Conservation (phyloP, 768 basidiomycete species). For the Paxillus involutus region DNA sequence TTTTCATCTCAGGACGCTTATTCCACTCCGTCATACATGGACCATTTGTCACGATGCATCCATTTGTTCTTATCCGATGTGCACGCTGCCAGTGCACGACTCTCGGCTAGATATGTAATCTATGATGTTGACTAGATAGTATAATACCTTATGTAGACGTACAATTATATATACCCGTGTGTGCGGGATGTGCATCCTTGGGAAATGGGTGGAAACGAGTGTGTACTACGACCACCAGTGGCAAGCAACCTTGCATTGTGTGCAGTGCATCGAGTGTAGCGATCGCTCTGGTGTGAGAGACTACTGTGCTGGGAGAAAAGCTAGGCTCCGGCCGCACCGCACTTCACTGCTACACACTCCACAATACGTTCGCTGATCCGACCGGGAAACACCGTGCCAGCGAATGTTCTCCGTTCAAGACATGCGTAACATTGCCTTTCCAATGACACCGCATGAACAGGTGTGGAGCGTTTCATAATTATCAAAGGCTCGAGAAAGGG, state of each 20-base stretch:
- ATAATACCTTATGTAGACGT: constrained; percentile 8
- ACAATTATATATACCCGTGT: no score
- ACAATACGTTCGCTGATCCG: neutral
- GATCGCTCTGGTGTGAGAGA: no score
- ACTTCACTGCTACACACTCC: neutral
- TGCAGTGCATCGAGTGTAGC: no score
- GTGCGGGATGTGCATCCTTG: no score
- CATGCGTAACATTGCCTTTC: neutral
- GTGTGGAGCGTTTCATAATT: neutral
- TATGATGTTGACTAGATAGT: constrained; percentile 11
- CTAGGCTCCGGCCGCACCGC: no score
- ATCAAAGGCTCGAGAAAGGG: neutral
- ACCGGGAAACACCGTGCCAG: neutral
- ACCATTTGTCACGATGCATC: constrained; percentile 21
- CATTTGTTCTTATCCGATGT: constrained; percentile 12
- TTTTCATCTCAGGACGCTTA: constrained; percentile 14
- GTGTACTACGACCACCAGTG: neutral
- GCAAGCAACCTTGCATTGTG: neutral
- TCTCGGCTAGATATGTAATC: constrained; percentile 27
- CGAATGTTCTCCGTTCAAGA: neutral
- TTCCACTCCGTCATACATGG: constrained; percentile 25
- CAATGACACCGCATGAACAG: neutral
- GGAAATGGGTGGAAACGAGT: no score
- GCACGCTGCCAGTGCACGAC: neutral
- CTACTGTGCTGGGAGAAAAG: no score